Conservation (phyloP, 1,284 basidiomycete genomes). For the Papiliotrema terrestris region DNA sequence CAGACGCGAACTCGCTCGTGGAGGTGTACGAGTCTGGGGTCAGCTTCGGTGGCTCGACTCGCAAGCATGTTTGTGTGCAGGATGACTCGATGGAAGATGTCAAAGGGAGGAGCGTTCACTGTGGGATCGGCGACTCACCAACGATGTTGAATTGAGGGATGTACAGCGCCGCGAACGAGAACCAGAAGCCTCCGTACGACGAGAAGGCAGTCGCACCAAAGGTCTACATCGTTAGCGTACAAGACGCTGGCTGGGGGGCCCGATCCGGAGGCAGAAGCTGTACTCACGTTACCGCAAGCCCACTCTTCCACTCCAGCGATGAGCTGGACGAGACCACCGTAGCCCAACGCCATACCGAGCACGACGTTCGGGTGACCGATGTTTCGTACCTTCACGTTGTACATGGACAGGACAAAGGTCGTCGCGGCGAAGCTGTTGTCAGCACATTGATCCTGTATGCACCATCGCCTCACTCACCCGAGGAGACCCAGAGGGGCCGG, state of each 20-base stretch:
- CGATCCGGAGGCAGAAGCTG: neutral
- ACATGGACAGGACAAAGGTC: slow-evolving; percentile 55
- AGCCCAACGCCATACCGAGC: slow-evolving; percentile 76
- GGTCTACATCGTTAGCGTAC: no score
- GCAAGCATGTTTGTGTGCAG: no score
- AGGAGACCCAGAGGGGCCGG: slow-evolving; percentile 55
- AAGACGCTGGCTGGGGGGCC: no score
- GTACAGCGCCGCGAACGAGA: slow-evolving; percentile 57
- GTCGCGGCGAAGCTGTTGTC: slow-evolving; percentile 50
- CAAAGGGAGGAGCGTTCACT: neutral
- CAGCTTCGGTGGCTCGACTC: no score
- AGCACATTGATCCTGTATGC: neutral
- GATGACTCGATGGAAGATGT: neutral
- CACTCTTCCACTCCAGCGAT: slow-evolving; percentile 62
- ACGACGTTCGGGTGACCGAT: slow-evolving; percentile 64
- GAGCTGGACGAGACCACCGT: slow-evolving; percentile 73
- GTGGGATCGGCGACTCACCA: slow-evolving; percentile 12
- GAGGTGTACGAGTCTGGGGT: slow-evolving; percentile 33
- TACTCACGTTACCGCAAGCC: slow-evolving; percentile 57
- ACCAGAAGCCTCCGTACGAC: slow-evolving; percentile 79
- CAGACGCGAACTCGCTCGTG: slow-evolving; percentile 51
- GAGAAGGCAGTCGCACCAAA: slow-evolving; percentile 68
- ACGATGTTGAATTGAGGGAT: slow-evolving; percentile 54
- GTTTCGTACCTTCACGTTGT: slow-evolving; percentile 45
- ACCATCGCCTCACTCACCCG: slow-evolving; percentile 16